These are phyloP conservation scores for Cystobasidium slooffiae DNA, from an alignment of 1,284 basidiomycete species.

Conservation along the genomic window DNA sequence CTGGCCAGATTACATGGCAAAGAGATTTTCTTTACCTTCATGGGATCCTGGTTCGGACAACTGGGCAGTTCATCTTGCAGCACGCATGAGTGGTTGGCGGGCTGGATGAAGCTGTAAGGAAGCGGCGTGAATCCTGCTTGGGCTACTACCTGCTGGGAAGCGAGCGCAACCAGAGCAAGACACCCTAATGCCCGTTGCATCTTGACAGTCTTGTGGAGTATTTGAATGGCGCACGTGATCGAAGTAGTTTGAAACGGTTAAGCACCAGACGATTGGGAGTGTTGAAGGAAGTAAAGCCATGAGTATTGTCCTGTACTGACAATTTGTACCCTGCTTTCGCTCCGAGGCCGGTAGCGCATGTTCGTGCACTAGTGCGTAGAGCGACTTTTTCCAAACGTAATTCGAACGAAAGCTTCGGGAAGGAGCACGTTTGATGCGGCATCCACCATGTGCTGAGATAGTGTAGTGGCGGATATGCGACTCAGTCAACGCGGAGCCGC, in stretches of 20 bases:
- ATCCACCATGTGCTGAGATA: background rate
- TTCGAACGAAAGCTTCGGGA: too few species aligned
- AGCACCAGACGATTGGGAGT: background rate
- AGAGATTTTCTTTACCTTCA: background rate
- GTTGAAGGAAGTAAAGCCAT: background rate
- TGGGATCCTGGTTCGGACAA: constrained; percentile 36
- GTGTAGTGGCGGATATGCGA: constrained; percentile 2
- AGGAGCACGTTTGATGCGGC: background rate
- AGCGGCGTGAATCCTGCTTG: constrained; percentile 35
- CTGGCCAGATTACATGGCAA: too few species aligned
- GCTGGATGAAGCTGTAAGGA: constrained; percentile 33
- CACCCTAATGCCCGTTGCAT: background rate
- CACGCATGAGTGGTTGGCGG: constrained; percentile 33
- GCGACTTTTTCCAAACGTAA: background rate
- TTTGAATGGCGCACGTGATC: constrained; percentile 1
- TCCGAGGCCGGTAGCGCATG: background rate
- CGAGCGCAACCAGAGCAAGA: background rate
- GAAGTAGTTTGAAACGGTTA: background rate
- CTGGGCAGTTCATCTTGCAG: constrained; percentile 10
- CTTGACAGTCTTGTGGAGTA: background rate
- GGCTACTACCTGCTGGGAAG: background rate
- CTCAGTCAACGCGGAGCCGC: background rate
- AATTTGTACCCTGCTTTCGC: too few species aligned
- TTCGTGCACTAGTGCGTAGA: constrained; percentile 11
- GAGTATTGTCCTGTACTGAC: background rate